Evolutionary conservation across 1,139 yeast species (phyloP).

Genomic region (Candida dubliniensis): DNA sequence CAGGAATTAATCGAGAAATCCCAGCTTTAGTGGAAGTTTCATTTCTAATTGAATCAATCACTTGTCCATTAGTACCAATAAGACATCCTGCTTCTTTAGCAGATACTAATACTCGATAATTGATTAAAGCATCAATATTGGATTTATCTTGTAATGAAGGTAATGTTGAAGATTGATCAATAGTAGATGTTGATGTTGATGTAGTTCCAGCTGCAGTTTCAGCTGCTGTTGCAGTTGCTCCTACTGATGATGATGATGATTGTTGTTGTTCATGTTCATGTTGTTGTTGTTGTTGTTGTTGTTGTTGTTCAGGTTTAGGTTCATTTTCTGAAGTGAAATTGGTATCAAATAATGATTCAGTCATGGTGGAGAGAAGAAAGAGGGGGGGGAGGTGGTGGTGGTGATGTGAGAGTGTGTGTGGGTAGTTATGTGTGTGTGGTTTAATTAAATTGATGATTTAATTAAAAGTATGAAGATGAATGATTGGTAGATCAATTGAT

Average conservation of each 20-base stretch:
- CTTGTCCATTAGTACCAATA: constrained; percentile 84
- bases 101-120: constrained; percentile 70
- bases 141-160: constrained; percentile 33
- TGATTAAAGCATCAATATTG: constrained; percentile 43
- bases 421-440: too few relatives aligned
- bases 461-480: not conserved
- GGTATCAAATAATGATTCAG: constrained; percentile 45
- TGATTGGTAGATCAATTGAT: not conserved
- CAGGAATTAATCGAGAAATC: constrained; percentile 77
- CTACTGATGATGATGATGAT: not conserved
- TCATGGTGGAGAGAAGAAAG: constrained; percentile 21
- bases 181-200: not conserved
- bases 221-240: not conserved
- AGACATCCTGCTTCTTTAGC: constrained; percentile 90
- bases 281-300: constrained; percentile 6
- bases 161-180: constrained; percentile 21
- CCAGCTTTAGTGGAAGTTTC: constrained; percentile 86
- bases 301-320: constrained; percentile 11
- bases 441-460: too few relatives aligned
- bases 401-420: too few relatives aligned
- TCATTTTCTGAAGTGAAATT: constrained; percentile 30
- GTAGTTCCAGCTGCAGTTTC: constrained; percentile 1
- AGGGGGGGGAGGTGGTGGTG: not conserved
- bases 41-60: constrained; percentile 76
- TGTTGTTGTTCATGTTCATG: not conserved